phyloP scores from a whole-genome alignment of 148 eudicot species.

The Amaranthus cruentus region DNA sequence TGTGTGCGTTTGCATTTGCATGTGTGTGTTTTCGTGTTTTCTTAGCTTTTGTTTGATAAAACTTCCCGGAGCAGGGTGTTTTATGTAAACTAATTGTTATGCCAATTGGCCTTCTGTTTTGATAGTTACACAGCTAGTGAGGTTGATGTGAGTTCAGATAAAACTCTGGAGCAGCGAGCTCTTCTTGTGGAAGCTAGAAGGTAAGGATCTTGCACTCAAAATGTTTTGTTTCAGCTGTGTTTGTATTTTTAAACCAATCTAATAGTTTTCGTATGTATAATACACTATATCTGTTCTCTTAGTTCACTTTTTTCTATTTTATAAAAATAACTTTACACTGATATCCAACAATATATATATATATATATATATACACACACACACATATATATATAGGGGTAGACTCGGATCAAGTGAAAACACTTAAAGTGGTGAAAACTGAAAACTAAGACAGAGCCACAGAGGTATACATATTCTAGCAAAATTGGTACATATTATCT shows the following conservation, averaged over 20 bases:
- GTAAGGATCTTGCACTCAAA: constrained; percentile 25
- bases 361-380: no score
- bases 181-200: constrained; percentile 79
- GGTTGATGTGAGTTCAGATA: constrained; percentile 45
- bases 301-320: no score
- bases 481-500: no score
- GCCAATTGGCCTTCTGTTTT: constrained; percentile 1
- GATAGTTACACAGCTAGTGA: constrained; percentile 51
- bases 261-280: no score
- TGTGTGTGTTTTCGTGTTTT: not conserved
- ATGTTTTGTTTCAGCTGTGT: not conserved
- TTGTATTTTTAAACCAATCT: not conserved
- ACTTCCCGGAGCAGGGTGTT: not conserved
- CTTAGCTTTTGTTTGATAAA: not conserved
- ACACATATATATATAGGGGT: no score
- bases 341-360: no score
- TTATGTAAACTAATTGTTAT: not conserved
- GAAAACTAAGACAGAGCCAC: no score
- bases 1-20: not conserved
- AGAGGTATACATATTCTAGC: no score
- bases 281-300: no score
- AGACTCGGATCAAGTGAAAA: no score
- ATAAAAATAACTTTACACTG: no score
- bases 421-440: no score
- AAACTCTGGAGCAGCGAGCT: constrained; percentile 58